These are phyloP conservation scores for Xanthoceras sorbifolium DNA, from an alignment of 345 rosid species.

Conservation along the genomic window DNA sequence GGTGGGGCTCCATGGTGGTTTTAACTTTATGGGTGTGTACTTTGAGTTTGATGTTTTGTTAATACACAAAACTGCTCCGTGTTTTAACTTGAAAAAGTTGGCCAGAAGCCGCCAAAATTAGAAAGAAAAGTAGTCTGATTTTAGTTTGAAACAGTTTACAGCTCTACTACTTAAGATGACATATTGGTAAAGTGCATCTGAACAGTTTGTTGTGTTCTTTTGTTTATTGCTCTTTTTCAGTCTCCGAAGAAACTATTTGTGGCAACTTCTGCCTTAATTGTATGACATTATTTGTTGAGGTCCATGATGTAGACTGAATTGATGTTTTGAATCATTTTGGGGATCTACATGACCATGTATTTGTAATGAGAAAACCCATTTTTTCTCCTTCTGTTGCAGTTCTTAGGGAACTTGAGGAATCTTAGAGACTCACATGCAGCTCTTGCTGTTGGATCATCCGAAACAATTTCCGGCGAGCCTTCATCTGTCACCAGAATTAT, in stretches of 20 bases:
- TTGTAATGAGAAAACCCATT: background rate
- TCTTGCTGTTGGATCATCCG: conserved; percentile 82
- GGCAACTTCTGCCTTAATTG: background rate
- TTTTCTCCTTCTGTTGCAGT: conserved; percentile 48
- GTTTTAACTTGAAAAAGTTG: background rate
- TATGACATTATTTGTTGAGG: background rate
- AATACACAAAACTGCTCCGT: background rate
- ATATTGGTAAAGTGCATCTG: background rate
- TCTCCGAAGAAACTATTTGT: background rate
- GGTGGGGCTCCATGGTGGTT: background rate
- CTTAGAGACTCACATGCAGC: conserved; percentile 95
- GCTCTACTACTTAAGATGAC: background rate
- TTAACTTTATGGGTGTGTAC: background rate
- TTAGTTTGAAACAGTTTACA: background rate
- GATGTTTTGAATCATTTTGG: background rate
- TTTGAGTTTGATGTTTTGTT: background rate
- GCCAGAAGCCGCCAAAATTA: background rate
- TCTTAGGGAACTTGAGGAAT: conserved; percentile 91
- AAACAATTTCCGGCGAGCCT: conserved; percentile 82
- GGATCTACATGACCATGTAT: background rate
- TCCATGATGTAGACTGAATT: background rate
- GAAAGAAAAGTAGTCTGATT: background rate
- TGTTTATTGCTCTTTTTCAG: background rate
- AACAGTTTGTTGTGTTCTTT: background rate
- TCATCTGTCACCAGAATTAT: conserved; percentile 87